phyloP scores from a whole-genome alignment of 306 rosid species.

The Spatholobus suberectus region DNA sequence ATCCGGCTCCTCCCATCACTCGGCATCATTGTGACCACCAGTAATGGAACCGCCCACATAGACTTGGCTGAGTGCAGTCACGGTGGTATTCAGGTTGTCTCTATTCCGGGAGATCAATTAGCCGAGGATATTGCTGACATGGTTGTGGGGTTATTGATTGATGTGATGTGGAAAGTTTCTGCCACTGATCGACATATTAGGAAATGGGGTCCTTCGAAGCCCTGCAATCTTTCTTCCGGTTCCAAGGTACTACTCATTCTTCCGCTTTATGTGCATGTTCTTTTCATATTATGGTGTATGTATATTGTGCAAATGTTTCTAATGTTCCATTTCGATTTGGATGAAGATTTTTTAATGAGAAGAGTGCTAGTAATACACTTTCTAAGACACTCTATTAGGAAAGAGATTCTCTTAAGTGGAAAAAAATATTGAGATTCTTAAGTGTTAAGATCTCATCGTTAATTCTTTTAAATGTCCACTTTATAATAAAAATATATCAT shows the following conservation, averaged over 20 bases:
- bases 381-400: too few relatives aligned
- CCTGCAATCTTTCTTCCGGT: slow-evolving; percentile 33
- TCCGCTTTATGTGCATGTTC: neutral
- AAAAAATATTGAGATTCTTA: too few relatives aligned
- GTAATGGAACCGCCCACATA: slow-evolving; percentile 51
- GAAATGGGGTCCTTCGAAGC: neutral
- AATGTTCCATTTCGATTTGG: too few relatives aligned
- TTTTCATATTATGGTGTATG: too few relatives aligned
- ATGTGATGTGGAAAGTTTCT: slow-evolving; percentile 46
- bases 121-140: slow-evolving; percentile 55
- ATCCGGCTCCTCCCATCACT: slow-evolving; percentile 48
- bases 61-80: slow-evolving; percentile 57
- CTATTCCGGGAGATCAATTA: slow-evolving; percentile 4
- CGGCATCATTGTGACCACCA: slow-evolving; percentile 41
- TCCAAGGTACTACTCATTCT: slow-evolving; percentile 40
- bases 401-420: too few relatives aligned
- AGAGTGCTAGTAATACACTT: too few relatives aligned
- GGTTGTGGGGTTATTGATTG: slow-evolving; percentile 54
- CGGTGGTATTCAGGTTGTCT: slow-evolving; percentile 42
- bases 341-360: too few relatives aligned
- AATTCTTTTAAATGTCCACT: too few relatives aligned
- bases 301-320: too few relatives aligned
- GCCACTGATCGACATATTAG: slow-evolving; percentile 47
- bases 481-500: too few relatives aligned
- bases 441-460: too few relatives aligned